Percentiles rank a stretch among this genome's conserved stretches.
These are phyloP conservation scores for Crithidia brevicula DNA, from an alignment of 208 protist species.

Conservation along the genomic window DNA sequence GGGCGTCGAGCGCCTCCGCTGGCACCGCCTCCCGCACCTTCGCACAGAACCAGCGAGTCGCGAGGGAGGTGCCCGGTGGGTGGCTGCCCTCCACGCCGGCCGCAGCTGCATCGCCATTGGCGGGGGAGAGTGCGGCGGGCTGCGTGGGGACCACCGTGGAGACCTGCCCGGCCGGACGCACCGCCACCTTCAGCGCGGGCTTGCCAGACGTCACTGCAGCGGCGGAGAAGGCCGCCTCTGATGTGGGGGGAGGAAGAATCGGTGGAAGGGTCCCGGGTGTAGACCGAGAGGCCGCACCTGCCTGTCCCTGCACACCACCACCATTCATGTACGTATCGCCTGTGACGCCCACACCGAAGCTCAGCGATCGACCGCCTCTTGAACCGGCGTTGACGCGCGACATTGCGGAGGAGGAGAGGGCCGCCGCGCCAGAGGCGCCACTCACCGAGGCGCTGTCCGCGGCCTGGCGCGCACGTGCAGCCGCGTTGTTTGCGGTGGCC, in stretches of 20 bases:
- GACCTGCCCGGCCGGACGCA: slow-evolving; percentile 29
- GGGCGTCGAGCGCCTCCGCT: slow-evolving; percentile 10
- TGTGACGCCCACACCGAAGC: neutral
- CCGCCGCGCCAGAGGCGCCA: neutral
- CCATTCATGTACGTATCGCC: neutral
- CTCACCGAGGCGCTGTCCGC: neutral
- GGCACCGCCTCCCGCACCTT: slow-evolving; percentile 31
- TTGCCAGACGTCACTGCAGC: neutral
- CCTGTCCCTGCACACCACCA: neutral
- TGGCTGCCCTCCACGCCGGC: neutral
- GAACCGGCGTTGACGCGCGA: neutral
- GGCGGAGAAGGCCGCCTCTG: slow-evolving; percentile 2
- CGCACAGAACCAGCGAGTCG: slow-evolving; percentile 24
- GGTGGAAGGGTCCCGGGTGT: neutral
- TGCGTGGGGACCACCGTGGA: slow-evolving; percentile 24
- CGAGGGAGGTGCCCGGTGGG: slow-evolving; percentile 18
- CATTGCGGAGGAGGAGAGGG: neutral
- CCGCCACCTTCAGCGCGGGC: slow-evolving; percentile 22
- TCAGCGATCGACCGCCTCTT: neutral
- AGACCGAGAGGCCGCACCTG: neutral
- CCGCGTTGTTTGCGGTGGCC: slow-evolving; percentile 19
- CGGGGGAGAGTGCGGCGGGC: neutral
- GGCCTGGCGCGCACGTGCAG: slow-evolving; percentile 6
- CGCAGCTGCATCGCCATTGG: neutral
- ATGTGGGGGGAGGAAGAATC: neutral